These are phyloP conservation scores for Polytrichum formosum DNA, from an alignment of 225 moss, liverwort and hornwort genomes.

Conservation along the genomic window DNA sequence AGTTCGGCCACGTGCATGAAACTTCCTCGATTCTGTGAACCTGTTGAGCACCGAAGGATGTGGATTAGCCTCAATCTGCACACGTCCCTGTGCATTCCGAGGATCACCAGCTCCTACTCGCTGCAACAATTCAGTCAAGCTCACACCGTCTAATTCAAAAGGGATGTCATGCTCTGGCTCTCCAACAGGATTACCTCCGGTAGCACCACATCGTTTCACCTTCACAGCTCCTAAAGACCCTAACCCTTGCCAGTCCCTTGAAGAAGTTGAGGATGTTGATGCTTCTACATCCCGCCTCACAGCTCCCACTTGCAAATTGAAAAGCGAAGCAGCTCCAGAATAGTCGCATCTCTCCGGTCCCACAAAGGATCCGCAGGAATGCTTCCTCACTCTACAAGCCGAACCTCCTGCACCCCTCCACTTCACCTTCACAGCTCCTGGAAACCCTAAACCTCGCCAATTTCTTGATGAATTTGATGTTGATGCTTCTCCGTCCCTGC, in stretches of 20 bases:
- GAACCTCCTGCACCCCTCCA: too few relatives aligned
- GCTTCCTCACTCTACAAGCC: too few relatives aligned
- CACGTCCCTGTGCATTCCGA: conserved; percentile 31
- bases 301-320: conserved; percentile 10
- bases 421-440: too few relatives aligned
- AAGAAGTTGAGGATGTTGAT: conserved; percentile 14
- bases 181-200: too few relatives aligned
- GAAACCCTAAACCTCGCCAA: too few relatives aligned
- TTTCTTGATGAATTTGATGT: too few relatives aligned
- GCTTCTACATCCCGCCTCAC: conserved; percentile 10
- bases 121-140: conserved; percentile 37
- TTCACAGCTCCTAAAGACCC: conserved; percentile 21
- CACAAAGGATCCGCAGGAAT: too few relatives aligned
- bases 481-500: too few relatives aligned
- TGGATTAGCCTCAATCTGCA: conserved; percentile 56
- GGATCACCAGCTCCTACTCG: conserved; percentile 39
- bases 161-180: too few relatives aligned
- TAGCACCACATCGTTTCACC: neutral
- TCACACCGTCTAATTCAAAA: conserved; percentile 30
- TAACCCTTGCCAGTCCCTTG: neutral
- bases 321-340: neutral
- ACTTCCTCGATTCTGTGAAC: conserved; percentile 22
- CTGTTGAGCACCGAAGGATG: conserved; percentile 37
- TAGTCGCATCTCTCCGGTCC: conserved; percentile 10
- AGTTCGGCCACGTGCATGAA: conserved; percentile 35